A percentile compares a stretch with the other conserved stretches of the same genome.
Conservation (phyloP, 1,139 yeast species). For the Hyphopichia burtonii region DNA sequence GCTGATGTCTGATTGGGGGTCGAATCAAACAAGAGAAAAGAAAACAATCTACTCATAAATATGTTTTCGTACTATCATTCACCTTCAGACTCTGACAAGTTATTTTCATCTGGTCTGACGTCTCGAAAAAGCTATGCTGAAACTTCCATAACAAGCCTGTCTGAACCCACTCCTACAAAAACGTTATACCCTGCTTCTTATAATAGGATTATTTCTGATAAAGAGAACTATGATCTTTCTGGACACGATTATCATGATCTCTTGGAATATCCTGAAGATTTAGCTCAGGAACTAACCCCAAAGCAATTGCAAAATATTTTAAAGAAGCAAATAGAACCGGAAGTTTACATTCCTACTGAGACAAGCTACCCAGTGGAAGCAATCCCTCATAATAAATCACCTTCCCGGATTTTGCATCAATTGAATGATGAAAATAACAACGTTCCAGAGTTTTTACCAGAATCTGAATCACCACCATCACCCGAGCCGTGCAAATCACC, state of each 20-base stretch:
- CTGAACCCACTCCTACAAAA: background rate
- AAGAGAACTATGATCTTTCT: background rate
- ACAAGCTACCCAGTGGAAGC: background rate
- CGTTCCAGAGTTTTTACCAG: background rate
- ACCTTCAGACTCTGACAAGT: background rate
- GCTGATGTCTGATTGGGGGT: too few species aligned
- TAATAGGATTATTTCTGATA: background rate
- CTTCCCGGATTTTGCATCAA: background rate
- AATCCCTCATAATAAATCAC: background rate
- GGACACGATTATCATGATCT: background rate
- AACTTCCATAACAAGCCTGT: background rate
- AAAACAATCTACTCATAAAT: too few species aligned
- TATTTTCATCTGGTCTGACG: background rate
- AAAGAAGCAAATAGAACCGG: slow-evolving; percentile 6
- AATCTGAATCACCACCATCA: background rate
- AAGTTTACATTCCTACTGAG: background rate
- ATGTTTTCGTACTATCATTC: background rate
- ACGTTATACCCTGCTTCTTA: background rate
- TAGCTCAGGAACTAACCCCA: slow-evolving; percentile 34
- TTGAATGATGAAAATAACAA: background rate
- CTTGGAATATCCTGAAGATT: slow-evolving; percentile 26
- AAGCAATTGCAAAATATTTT: slow-evolving; percentile 32
- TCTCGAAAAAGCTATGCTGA: background rate
- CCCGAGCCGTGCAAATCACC: background rate
- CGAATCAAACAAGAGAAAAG: too few species aligned